Percentiles rank a stretch among this genome's conserved stretches.
Conservation (phyloP, 306 rosid genomes). For the Rosa persica region DNA sequence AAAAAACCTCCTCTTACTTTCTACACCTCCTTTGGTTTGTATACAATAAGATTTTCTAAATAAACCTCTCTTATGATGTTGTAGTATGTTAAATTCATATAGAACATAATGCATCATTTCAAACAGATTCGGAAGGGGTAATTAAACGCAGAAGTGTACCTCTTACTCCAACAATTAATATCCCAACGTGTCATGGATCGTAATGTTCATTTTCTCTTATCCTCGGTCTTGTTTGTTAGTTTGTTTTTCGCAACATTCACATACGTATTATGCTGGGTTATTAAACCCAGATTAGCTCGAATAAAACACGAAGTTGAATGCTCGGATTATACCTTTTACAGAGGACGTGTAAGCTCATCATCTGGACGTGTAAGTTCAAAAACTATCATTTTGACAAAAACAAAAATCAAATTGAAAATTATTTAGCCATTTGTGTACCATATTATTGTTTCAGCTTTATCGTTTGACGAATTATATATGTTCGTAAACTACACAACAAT, state of each 20-base stretch:
- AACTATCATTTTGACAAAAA: too few species aligned
- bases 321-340: neutral
- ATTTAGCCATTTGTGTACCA: neutral
- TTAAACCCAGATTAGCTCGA: neutral
- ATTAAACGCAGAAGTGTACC: neutral
- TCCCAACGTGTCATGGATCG: neutral
- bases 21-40: too few species aligned
- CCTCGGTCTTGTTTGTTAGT: neutral
- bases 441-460: neutral
- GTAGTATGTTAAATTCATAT: neutral
- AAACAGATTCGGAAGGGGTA: neutral
- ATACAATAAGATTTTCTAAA: too few species aligned
- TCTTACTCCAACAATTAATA: neutral
- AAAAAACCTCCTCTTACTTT: too few species aligned
- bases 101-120: neutral
- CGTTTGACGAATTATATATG: too few species aligned
- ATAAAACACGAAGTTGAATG: neutral
- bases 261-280: neutral
- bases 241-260: neutral
- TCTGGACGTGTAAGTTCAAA: too few species aligned
- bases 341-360: too few species aligned
- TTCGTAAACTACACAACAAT: neutral
- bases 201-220: neutral
- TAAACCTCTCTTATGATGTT: too few species aligned
- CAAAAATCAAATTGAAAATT: too few species aligned